These are phyloP conservation scores for Scheffersomyces segobiensis DNA, from an alignment of 1,139 yeast genomes.

Conservation along the genomic window DNA sequence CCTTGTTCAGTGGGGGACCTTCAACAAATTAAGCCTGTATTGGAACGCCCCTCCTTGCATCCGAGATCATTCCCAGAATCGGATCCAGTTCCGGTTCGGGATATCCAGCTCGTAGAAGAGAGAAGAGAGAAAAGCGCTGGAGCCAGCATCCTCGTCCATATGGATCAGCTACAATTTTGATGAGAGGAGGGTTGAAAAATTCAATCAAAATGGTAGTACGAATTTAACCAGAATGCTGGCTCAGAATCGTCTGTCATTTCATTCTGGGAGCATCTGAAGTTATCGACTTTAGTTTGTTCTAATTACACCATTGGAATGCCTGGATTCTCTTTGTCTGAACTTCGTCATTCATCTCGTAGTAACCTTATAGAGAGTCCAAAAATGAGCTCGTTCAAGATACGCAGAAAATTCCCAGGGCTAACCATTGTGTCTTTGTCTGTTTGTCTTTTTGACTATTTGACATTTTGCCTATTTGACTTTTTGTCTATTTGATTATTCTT, in stretches of 20 bases:
- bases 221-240: background rate
- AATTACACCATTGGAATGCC: background rate
- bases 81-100: background rate
- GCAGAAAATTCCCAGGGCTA: background rate
- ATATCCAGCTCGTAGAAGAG: too few relatives aligned
- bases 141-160: too few relatives aligned
- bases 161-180: too few relatives aligned
- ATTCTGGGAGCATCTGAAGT: background rate
- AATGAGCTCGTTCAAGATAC: background rate
- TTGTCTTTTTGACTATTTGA: background rate
- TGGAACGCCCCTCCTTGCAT: background rate
- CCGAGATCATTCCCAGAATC: background rate
- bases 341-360: background rate
- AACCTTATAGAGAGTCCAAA: background rate
- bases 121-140: too few relatives aligned
- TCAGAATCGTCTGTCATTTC: background rate
- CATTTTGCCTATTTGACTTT: too few relatives aligned
- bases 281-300: background rate
- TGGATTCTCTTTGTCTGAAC: background rate
- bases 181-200: too few relatives aligned
- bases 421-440: background rate
- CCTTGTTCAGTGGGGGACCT: background rate
- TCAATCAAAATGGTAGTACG: too few relatives aligned
- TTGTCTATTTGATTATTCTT: too few relatives aligned
- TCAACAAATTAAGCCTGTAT: background rate